Conservation (phyloP, 208 protist genomes). For the Histomonas meleagridis region DNA sequence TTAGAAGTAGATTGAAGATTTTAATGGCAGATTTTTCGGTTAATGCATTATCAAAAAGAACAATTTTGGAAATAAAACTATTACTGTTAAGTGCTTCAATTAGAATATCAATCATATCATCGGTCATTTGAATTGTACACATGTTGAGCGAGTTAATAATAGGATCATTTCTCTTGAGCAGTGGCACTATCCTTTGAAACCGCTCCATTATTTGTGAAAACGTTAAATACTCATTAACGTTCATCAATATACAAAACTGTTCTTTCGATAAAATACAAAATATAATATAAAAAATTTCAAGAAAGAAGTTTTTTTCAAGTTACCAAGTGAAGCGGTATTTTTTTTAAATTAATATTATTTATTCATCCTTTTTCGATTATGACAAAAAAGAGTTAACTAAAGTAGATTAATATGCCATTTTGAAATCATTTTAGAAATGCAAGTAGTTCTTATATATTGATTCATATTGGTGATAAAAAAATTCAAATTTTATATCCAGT, state of each 20-base stretch:
- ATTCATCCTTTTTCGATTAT: too few relatives aligned
- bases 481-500: too few relatives aligned
- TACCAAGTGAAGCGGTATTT: too few relatives aligned
- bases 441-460: too few relatives aligned
- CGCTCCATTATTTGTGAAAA: neutral
- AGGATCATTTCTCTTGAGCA: neutral
- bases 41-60: neutral
- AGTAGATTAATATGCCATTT: too few relatives aligned
- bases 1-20: neutral
- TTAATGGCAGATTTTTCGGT: neutral
- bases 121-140: neutral
- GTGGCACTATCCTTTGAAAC: neutral
- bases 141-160: slow-evolving; percentile 31
- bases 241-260: neutral
- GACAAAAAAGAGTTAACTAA: too few relatives aligned
- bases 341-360: too few relatives aligned
- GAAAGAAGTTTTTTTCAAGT: neutral
- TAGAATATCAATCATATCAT: neutral
- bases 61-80: slow-evolving; percentile 28
- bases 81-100: neutral
- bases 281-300: neutral
- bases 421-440: too few relatives aligned
- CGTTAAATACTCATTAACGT: neutral
- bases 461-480: too few relatives aligned
- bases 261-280: neutral